These are phyloP conservation scores for Macadamia integrifolia DNA, from an alignment of 164 flowering plant species.

Conservation along the genomic window DNA sequence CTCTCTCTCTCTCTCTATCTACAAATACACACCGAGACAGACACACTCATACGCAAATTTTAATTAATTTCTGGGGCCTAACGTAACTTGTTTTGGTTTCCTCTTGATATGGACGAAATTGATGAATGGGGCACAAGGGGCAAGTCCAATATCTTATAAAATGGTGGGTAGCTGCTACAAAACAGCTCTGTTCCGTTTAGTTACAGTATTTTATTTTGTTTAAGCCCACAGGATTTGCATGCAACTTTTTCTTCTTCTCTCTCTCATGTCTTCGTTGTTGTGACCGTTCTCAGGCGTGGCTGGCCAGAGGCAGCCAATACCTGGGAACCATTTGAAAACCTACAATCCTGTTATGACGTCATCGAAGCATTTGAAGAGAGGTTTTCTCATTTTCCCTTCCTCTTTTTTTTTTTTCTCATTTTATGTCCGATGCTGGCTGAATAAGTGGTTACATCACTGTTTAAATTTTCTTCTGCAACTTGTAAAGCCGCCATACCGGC, in stretches of 20 bases:
- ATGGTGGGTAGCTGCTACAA: conserved; percentile 38
- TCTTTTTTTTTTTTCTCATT: background rate
- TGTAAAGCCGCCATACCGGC: conserved; percentile 39
- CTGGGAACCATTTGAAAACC: conserved; percentile 94
- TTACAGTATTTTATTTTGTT: background rate
- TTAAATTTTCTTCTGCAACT: background rate
- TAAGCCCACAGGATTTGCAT: too few species aligned
- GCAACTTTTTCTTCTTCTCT: background rate
- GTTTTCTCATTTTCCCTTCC: conserved; percentile 22
- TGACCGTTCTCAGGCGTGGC: conserved; percentile 63
- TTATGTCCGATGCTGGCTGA: too few species aligned
- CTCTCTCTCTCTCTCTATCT: background rate
- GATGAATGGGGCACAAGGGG: conserved; percentile 37
- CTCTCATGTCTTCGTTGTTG: background rate
- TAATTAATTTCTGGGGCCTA: too few species aligned
- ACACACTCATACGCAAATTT: too few species aligned
- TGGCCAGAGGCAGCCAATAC: conserved; percentile 98
- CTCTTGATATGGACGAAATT: background rate
- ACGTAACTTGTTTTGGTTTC: background rate
- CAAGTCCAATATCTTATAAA: conserved; percentile 75
- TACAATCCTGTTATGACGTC: conserved; percentile 60
- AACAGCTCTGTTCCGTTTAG: background rate
- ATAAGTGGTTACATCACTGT: too few species aligned
- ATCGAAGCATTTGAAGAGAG: conserved; percentile 87
- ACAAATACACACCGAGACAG: too few species aligned